Conservation (phyloP, 768 basidiomycete genomes). For the Macrolepiota fuliginosa region DNA sequence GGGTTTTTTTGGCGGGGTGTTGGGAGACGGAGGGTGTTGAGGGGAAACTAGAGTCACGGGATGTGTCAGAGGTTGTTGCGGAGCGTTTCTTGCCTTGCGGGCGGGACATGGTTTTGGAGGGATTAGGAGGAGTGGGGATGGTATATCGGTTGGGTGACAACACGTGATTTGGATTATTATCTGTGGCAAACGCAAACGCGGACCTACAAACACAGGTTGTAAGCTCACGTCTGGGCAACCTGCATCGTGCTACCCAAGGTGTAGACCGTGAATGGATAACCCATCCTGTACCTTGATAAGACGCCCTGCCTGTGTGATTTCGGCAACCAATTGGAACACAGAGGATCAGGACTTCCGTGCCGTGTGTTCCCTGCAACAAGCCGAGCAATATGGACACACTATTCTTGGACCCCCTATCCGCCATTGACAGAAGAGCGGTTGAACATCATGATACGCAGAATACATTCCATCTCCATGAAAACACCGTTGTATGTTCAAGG, state of each 20-base stretch:
- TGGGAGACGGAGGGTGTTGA: background rate
- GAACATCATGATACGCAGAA: background rate
- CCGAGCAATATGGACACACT: background rate
- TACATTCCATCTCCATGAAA: background rate
- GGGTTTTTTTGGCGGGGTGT: slow-evolving; percentile 63
- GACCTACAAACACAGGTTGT: background rate
- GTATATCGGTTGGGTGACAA: background rate
- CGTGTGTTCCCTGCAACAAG: too few species aligned
- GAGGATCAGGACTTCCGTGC: too few species aligned
- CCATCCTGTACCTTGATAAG: too few species aligned
- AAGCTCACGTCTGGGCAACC: too few species aligned
- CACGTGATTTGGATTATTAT: background rate
- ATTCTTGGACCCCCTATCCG: background rate
- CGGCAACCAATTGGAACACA: too few species aligned
- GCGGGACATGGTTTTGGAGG: slow-evolving; percentile 24
- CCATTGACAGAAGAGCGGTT: background rate
- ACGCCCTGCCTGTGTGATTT: too few species aligned
- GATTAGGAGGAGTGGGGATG: slow-evolving; percentile 6
- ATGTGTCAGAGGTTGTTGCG: slow-evolving; percentile 25
- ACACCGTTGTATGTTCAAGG: background rate
- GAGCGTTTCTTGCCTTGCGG: slow-evolving; percentile 35
- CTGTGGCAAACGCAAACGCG: background rate
- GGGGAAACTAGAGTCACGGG: slow-evolving; percentile 22
- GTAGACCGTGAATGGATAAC: too few species aligned
- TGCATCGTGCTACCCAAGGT: too few species aligned